Evolutionary conservation across 768 basidiomycete species (phyloP).

Genomic region (Mycena capillaripes): DNA sequence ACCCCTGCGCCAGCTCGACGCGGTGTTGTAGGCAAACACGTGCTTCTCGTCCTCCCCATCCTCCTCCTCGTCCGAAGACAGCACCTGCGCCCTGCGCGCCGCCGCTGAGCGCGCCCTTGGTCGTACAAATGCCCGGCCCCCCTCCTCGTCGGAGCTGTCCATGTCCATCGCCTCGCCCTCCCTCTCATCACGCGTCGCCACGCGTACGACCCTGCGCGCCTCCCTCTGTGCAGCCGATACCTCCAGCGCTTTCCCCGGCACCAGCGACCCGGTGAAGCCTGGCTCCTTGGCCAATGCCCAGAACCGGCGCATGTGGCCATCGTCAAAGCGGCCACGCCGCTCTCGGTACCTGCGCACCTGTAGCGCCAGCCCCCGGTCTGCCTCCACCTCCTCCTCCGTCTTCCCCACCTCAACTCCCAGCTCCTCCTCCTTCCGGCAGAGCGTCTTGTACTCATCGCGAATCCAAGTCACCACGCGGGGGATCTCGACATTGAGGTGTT

Average conservation of each 20-base stretch:
- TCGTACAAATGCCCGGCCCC: not conserved
- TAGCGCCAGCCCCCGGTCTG: not conserved
- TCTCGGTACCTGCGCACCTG: constrained; percentile 16
- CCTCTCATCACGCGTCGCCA: not conserved
- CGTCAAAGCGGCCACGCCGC: constrained; percentile 10
- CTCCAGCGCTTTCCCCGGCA: constrained; percentile 6
- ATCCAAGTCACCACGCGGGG: constrained; percentile 33
- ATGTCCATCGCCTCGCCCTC: not conserved
- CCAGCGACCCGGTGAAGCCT: constrained; percentile 11
- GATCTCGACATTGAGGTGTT: constrained; percentile 41
- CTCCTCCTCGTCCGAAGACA: not conserved
- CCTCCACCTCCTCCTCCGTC: not conserved
- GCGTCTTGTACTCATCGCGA: constrained; percentile 25
- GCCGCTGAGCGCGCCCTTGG: not conserved
- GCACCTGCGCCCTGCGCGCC: not conserved
- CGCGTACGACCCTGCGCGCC: not conserved
- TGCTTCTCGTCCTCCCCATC: not conserved
- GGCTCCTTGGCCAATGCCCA: not conserved
- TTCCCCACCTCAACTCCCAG: not conserved
- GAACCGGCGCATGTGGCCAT: constrained; percentile 6
- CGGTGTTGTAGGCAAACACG: not conserved
- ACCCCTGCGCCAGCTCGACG: not conserved
- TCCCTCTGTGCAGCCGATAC: not conserved
- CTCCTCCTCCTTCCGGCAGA: not conserved
- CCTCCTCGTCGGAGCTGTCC: not conserved